A percentile compares a stretch with the other conserved stretches of the same genome.
phyloP scores from a whole-genome alignment of 805 yeast genomes.

The Kodamaea lidongshanica region DNA sequence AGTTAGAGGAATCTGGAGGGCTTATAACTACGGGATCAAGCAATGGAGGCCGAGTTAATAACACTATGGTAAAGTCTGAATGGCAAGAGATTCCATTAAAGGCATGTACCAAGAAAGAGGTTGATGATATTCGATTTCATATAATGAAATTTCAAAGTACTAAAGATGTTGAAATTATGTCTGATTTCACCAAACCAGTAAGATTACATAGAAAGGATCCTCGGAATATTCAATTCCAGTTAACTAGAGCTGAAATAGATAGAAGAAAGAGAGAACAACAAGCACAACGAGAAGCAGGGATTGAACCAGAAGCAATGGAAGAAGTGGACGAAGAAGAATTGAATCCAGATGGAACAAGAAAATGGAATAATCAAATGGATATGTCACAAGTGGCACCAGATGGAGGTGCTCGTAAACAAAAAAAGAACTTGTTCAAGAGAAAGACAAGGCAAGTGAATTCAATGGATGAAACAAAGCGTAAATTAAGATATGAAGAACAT shows the following conservation, averaged over 20 bases:
- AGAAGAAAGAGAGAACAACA: conserved; percentile 37
- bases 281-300: conserved; percentile 14
- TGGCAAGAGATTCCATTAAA: conserved; percentile 56
- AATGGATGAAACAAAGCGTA: conserved; percentile 76
- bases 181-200: conserved; percentile 73
- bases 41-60: not conserved
- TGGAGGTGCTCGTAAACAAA: conserved; percentile 74
- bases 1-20: too few relatives aligned
- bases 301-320: conserved; percentile 9
- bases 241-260: conserved; percentile 71
- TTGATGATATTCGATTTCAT: conserved; percentile 71
- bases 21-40: conserved; percentile 3
- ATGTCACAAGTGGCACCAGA: conserved; percentile 83
- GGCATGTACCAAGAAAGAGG: conserved; percentile 66
- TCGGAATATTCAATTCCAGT: conserved; percentile 78
- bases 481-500: conserved; percentile 87
- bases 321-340: conserved; percentile 13
- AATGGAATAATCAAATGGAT: conserved; percentile 30
- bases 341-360: conserved; percentile 14
- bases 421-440: conserved; percentile 54
- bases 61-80: conserved; percentile 16
- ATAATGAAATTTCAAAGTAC: conserved; percentile 74
- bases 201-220: conserved; percentile 93
- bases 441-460: conserved; percentile 81
- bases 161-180: conserved; percentile 62